Evolutionary conservation across 2,329 filamentous ascomycete genomes (phyloP), one percentile per base, ranked within the genome.

Genomic region (Diaporthe aspalathi): DNA sequence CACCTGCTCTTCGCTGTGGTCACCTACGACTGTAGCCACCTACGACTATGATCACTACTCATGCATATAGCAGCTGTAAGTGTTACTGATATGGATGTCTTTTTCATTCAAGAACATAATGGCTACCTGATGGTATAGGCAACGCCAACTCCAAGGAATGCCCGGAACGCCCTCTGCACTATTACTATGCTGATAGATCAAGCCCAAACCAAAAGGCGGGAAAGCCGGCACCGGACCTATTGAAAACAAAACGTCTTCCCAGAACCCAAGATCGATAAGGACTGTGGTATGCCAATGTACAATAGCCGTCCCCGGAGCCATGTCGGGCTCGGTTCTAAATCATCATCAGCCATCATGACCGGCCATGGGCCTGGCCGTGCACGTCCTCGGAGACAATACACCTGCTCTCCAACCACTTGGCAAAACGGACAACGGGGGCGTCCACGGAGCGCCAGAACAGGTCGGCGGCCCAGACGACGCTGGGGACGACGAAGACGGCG

Each of bases 371-470:
- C 47, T 62, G 35, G 7, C 22, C 54, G n/a, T 57, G 38, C 29
- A 35, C 57, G 16, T 65, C 56, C 22, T 72, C 72, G 22, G 72
- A 40, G 62, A 78, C 75, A 35, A 80, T 76, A 72, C 83, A 83
- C 73, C 81, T 83, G 57, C 74, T 79, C 78, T 90, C 88, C 2
- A 89, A 74, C 87, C 86, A 89, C 76, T 84, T 88, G 24, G 87
- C 84, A 74, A 90, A 86, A 75, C 82, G 83, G 67, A 90, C 88
- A 8, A 85, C 85, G 0, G 87, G 87, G 65, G 84, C 83, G 74
- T 90, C 88, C 20, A 90, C 84, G 2, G 82, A 81, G 29, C 88
- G 82, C 83, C 86, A 89, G 72, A 88, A 89, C 5, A 90, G 74
- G 72, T 90, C 88, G 1, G 87, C 84, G 70, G 83, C 84, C 83